Evolutionary conservation across 495 filamentous ascomycete genomes (phyloP), one percentile per base, ranked within the genome.

Genomic region (Aspergillus mulundensis): DNA sequence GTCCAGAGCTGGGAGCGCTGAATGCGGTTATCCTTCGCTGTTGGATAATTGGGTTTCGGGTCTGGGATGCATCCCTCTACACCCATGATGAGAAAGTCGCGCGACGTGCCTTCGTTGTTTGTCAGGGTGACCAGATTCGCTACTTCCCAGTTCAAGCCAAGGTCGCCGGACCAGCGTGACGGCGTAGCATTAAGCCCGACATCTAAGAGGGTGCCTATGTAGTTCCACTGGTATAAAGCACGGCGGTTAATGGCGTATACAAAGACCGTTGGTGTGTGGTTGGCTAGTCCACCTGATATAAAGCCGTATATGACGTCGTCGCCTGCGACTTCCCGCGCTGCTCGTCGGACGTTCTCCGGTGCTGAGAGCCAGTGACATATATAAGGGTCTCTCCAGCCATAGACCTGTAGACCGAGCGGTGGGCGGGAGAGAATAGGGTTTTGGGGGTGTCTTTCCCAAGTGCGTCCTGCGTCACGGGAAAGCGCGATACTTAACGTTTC

Each of bases 141-240:
- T n/a, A 83, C 78, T 61, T 84, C 81, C 67, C 82, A 84, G 62
- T 84, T 85, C 47, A 75, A 77, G 0, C 76, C 79, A 38, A 78
- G 73, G n/a, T 75, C 70, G 3, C 79, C 77, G 0, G 79, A 75
- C 72, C 72, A 75, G 36, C 70, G 65, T 3, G 71, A 79, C 41
- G 70, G 66, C 12, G 70, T 61, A 39, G 77, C 61, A 54, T 81
- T 81, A 25, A 70, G 66, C 18, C 72, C 68, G 3, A 73, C 62
- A 43, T 75, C 65, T 59, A 75, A 67, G 54, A 85, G 60, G 1
- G 70, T 67, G 8, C 80, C 80, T 3, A 79, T 48, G 57, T 78
- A 85, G 0, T 63, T 68, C 82, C 82, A 85, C 30, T 77, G 51
- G 0, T 73, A 71, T 32, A 82, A 55, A 50, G 81, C 68, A 16